Evolutionary conservation across 148 eudicot genomes (phyloP), one percentile per base, ranked within the genome.

Genomic region (Suaeda aralocaspica): DNA sequence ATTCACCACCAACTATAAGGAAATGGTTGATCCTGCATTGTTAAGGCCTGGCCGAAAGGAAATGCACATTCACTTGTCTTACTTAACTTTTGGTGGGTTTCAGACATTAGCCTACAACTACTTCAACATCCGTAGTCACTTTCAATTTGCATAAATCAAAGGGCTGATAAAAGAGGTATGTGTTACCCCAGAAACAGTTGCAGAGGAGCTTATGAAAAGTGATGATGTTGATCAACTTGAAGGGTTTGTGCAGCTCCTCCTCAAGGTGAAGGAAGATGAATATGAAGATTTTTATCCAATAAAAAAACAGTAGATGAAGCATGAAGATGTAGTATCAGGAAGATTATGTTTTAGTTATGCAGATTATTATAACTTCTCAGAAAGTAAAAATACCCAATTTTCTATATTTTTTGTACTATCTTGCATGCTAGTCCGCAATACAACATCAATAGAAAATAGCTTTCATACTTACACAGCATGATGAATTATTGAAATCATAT

Each of bases 11-110:
- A 79, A 80, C 46, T 60, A 76, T 33, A 76, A 76, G 49, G 79
- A 72, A 4, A 72, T 41, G 67, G 70, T 82, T 7, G 86, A 82
- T 39, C 82, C 88, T 0, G 86, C 90, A 0, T 44, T 84, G 59
- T n/a, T 86, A 34, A 77, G 88, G 3, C 86, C 88, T 0, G 90
- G 86, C 9, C 81, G 84, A 9, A 86, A 84, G 90, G 86, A 86
- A 59, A 50, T 84, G 78, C 88, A 86, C 72, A 63, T 86, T 45
- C 79, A 84, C 76, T 72, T 86, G 88, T 76, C 84, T 0, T 82
- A 85, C 26, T 73, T 79, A 48, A 72, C 75, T 2, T 67, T 72
- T 2, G 59, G 62, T 1, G 82, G 76, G 4, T 85, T 85, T 50
- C 70, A 36, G 59, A 28, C 74, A 6, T 69, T 85, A 6, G 84